Base-by-base conservation (phyloP, 495 filamentous ascomycete species). In the Talaromyces wortmannii region DNA sequence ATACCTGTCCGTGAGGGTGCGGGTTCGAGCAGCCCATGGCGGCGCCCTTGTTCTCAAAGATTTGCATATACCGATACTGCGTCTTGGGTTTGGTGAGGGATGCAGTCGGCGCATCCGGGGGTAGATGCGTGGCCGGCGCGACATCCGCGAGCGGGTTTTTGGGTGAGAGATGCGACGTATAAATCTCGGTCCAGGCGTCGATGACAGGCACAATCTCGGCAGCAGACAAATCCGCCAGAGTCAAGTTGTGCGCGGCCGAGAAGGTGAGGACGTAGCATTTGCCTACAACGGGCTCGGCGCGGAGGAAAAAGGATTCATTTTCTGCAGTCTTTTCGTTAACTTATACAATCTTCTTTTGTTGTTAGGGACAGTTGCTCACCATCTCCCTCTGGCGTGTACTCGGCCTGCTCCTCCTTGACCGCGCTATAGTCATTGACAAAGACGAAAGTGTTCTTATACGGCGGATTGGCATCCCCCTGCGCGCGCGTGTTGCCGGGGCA, bases 21-120 rank as follows among this genome's bases (percentile, higher is more conserved):
- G 94, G 95, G 68, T 98, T 98, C 3, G 94, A 97, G 78, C 94
- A 98, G 31, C 94, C 94, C 94, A 98, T 98, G 5, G 94, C 90
- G 0, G 89, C 85, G 47, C 94, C 94, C 74, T 98, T 98, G 76
- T 98, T 98, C 72, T 98, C 94, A 58, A 98, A 97, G 59, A 98
- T 97, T 70, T 98, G 94, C 92, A 98, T 97, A 70, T 95, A 97
- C 47, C 85, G 83, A 62, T 95, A 90, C 69, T 97, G 91, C 53
- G 87, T 79, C 47, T 81, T 84, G 6, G 91, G 83, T 32, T 76
- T 73, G 15, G 69, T 51, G 61, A 77, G 13, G 64, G 65, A 63
- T 64, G 71, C 56, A 58, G 70, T 59, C 57, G 79, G 75, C 57
- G 75, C 62, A 31, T 66, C 54, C 12, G 85, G 78, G 10, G 78